Percentiles rank a stretch among this genome's conserved stretches.
Evolutionary conservation across 352 stramenopile genomes (phyloP).

Genomic region (Stephanocyclus meneghinianus): DNA sequence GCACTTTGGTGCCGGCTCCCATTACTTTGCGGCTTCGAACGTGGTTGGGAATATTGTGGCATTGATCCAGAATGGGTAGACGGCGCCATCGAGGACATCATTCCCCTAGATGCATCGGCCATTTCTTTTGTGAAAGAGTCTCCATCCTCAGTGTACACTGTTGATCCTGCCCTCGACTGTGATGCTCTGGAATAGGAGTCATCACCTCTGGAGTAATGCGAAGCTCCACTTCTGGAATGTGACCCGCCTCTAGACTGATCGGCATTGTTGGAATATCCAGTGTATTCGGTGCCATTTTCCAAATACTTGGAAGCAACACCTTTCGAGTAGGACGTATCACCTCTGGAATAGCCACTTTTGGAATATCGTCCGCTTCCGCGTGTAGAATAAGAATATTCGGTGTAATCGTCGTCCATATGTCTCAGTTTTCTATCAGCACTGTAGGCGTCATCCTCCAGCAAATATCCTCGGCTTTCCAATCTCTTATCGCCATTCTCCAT

Average conservation of each 20-base stretch:
- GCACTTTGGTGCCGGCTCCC: slow-evolving; percentile 6
- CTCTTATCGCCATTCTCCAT: slow-evolving; percentile 17
- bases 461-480: neutral
- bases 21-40: neutral
- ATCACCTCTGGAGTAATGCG: slow-evolving; percentile 5
- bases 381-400: neutral
- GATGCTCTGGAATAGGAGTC: slow-evolving; percentile 5
- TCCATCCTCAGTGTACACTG: slow-evolving; percentile 16
- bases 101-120: neutral
- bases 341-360: slow-evolving; percentile 3
- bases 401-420: slow-evolving; percentile 8
- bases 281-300: neutral
- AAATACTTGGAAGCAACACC: neutral
- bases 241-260: neutral
- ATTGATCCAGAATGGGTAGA: neutral
- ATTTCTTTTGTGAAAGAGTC: slow-evolving; percentile 18
- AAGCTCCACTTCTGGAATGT: slow-evolving; percentile 6
- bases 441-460: slow-evolving; percentile 32
- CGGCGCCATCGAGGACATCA: neutral
- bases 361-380: neutral
- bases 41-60: neutral
- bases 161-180: neutral
- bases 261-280: neutral
- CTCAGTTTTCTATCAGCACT: slow-evolving; percentile 15
- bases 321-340: neutral